Evolutionary conservation across 768 basidiomycete genomes (phyloP).

Genomic region (Termitomyces sp.): DNA sequence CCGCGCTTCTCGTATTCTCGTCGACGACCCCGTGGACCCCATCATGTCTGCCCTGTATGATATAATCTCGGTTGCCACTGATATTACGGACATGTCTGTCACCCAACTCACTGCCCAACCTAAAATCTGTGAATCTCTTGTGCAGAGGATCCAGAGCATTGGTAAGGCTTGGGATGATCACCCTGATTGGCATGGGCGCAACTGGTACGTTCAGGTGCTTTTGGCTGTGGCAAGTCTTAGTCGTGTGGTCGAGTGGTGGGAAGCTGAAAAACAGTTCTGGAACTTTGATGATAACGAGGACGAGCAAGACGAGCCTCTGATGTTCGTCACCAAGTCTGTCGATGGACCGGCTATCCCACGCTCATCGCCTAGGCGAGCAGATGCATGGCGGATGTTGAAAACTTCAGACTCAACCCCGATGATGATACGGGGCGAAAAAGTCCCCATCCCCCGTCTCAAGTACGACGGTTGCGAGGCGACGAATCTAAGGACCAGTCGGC

Average conservation of each 20-base stretch:
- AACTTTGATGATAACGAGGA: constrained; percentile 93
- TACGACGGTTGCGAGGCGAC: constrained; percentile 58
- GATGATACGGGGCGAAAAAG: constrained; percentile 51
- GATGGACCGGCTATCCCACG: constrained; percentile 45
- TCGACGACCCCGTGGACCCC: constrained; percentile 84
- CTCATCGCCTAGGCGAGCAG: constrained; percentile 34
- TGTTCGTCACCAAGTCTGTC: constrained; percentile 90
- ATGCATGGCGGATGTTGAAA: constrained; percentile 40
- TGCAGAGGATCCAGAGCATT: constrained; percentile 87
- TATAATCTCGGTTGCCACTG: constrained; percentile 89
- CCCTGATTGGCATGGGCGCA: constrained; percentile 95
- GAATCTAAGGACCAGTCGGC: constrained; percentile 45
- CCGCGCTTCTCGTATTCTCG: constrained; percentile 77
- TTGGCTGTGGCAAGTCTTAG: constrained; percentile 94
- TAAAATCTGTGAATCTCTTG: constrained; percentile 80
- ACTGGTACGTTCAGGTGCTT: constrained; percentile 97
- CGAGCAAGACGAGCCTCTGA: constrained; percentile 86
- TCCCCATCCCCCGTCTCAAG: constrained; percentile 46
- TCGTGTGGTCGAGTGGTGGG: constrained; percentile 99
- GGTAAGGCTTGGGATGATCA: constrained; percentile 97
- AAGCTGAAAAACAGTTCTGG: constrained; percentile 99
- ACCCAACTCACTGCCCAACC: constrained; percentile 82
- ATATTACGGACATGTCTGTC: constrained; percentile 88
- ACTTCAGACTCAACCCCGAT: constrained; percentile 48
- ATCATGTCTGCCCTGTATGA: constrained; percentile 90